phyloP scores from a whole-genome alignment of 169 alveolate species.

The Plasmodium sp. region DNA sequence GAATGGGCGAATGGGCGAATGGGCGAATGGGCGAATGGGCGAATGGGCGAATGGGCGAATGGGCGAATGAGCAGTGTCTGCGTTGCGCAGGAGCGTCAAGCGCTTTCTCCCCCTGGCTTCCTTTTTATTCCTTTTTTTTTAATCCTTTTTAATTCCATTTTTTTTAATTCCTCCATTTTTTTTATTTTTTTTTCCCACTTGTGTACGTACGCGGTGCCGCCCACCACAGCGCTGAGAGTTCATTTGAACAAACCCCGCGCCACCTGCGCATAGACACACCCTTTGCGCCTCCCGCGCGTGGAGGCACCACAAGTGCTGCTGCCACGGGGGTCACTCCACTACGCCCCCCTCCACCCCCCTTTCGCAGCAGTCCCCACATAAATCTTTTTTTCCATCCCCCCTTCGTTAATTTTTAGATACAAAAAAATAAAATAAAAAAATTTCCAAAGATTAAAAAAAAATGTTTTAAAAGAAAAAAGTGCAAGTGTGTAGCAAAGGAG shows the following conservation, averaged over 20 bases:
- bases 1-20: neutral
- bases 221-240: neutral
- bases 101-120: neutral
- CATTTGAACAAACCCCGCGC: neutral
- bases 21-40: neutral
- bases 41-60: neutral
- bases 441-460: conserved; percentile 29
- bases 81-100: neutral
- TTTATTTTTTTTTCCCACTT: neutral
- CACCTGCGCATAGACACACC: neutral
- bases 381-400: neutral
- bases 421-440: conserved; percentile 25
- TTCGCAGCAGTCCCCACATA: neutral
- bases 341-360: neutral
- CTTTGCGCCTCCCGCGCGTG: neutral
- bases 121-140: too few species aligned
- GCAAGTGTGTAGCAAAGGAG: neutral
- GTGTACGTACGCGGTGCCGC: neutral
- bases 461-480: conserved; percentile 1
- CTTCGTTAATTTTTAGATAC: conserved; percentile 48
- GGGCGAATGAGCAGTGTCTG: too few species aligned
- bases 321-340: neutral
- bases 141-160: neutral
- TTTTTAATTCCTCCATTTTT: neutral
- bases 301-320: neutral